These are phyloP conservation scores for Cynara cardunculus DNA, from an alignment of 129 eudicot genomes.

Conservation along the genomic window DNA sequence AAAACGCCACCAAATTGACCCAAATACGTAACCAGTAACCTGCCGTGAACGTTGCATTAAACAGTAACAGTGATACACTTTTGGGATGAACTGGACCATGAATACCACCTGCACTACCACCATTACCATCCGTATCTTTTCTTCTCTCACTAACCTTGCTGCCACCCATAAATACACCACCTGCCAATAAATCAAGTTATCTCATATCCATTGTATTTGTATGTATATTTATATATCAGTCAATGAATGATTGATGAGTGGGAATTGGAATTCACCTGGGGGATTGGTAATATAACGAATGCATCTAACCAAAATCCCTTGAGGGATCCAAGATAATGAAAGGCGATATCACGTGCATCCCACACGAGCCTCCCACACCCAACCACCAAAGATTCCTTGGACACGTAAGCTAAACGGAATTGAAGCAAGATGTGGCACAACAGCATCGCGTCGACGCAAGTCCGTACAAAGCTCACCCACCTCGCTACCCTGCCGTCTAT, in stretches of 20 bases:
- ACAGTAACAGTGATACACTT: slow-evolving; percentile 42
- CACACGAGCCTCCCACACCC: slow-evolving; percentile 88
- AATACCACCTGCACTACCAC: slow-evolving; percentile 35
- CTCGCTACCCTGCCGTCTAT: slow-evolving; percentile 45
- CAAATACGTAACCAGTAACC: slow-evolving; percentile 60
- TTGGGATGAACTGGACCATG: slow-evolving; percentile 50
- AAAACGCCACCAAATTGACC: slow-evolving; percentile 59
- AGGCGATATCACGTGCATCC: slow-evolving; percentile 67
- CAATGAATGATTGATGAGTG: background rate
- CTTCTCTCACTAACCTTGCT: slow-evolving; percentile 52
- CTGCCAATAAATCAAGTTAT: slow-evolving; percentile 24
- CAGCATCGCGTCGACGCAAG: slow-evolving; percentile 70
- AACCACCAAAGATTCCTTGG: slow-evolving; percentile 73
- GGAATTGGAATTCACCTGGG: slow-evolving; percentile 50
- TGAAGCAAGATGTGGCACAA: slow-evolving; percentile 74
- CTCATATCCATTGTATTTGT: no score
- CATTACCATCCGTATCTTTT: slow-evolving; percentile 42
- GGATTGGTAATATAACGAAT: slow-evolving; percentile 71
- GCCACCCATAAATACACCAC: slow-evolving; percentile 47
- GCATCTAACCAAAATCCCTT: slow-evolving; percentile 74
- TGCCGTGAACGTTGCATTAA: slow-evolving; percentile 43
- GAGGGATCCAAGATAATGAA: slow-evolving; percentile 52
- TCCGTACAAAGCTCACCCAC: slow-evolving; percentile 45
- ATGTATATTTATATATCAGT: no score
- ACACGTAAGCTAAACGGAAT: slow-evolving; percentile 80